A percentile compares a stretch with the other conserved stretches of the same genome.
phyloP scores from a whole-genome alignment of 2,329 filamentous ascomycete genomes.

The Tolypocladium cylindrosporum region DNA sequence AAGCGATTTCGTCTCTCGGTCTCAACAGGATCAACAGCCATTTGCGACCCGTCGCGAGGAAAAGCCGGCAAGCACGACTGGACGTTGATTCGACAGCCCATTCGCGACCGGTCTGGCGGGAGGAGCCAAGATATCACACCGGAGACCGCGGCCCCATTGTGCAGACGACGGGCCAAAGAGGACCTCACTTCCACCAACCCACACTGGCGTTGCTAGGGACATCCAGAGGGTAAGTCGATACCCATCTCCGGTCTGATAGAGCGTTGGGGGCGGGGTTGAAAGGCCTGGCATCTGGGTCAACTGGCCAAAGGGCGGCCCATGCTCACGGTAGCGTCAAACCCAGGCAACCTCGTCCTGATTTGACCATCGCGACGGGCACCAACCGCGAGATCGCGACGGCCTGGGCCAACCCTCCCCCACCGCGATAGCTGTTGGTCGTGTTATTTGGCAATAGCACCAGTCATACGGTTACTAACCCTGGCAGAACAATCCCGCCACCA shows the following conservation, averaged over 20 bases:
- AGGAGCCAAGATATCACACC: neutral
- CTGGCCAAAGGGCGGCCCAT: conserved; percentile 1
- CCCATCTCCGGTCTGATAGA: neutral
- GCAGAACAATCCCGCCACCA: neutral
- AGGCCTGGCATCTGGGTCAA: neutral
- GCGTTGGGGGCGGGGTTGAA: neutral
- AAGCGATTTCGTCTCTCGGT: neutral
- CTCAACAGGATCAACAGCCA: neutral
- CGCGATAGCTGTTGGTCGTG: neutral
- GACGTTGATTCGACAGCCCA: neutral
- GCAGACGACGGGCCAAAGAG: neutral
- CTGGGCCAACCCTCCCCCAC: neutral
- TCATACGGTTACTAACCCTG: neutral
- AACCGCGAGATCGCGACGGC: neutral
- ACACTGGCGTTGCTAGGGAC: neutral
- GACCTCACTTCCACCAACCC: neutral
- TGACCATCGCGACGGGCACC: neutral
- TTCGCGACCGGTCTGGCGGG: neutral
- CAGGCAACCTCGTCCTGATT: neutral
- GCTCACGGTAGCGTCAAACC: conserved; percentile 3
- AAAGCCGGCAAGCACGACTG: neutral
- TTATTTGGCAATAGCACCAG: neutral
- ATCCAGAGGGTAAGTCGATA: conserved; percentile 1
- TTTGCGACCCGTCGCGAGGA: neutral
- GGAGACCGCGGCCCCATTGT: neutral